Evolutionary conservation across 2,329 filamentous ascomycete genomes (phyloP).

Genomic region (Cladosporium phlei): DNA sequence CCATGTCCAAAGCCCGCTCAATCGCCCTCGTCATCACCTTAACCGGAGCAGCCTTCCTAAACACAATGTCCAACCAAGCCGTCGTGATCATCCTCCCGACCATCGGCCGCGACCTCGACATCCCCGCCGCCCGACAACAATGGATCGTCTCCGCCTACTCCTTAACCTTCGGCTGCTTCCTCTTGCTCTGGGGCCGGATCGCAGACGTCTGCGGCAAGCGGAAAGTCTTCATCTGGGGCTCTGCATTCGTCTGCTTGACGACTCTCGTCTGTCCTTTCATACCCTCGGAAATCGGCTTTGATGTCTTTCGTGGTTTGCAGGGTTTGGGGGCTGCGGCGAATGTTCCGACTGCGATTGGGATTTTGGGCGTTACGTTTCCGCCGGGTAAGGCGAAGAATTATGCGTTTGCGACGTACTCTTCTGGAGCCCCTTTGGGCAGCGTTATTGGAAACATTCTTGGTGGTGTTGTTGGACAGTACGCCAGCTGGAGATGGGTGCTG

Average conservation of each 20-base stretch:
- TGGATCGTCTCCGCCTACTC: conserved; percentile 65
- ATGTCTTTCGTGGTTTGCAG: conserved; percentile 62
- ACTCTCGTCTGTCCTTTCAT: conserved; percentile 60
- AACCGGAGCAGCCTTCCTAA: conserved; percentile 30
- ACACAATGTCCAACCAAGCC: conserved; percentile 32
- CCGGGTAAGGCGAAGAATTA: conserved; percentile 67
- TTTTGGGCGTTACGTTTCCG: conserved; percentile 62
- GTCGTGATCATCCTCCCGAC: conserved; percentile 33
- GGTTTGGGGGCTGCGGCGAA: conserved; percentile 66
- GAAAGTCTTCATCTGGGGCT: conserved; percentile 60
- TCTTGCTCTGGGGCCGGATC: conserved; percentile 63
- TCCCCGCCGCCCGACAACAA: conserved; percentile 33
- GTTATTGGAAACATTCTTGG: conserved; percentile 62
- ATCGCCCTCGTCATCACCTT: conserved; percentile 28
- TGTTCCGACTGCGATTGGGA: conserved; percentile 66
- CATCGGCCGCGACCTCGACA: conserved; percentile 28
- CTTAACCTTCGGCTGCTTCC: conserved; percentile 62
- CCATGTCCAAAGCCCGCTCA: conserved; percentile 26
- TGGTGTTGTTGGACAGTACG: conserved; percentile 59
- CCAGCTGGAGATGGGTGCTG: conserved; percentile 64
- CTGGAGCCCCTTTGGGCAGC: conserved; percentile 60
- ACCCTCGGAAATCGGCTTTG: conserved; percentile 62
- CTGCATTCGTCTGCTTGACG: conserved; percentile 57
- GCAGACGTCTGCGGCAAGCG: conserved; percentile 65
- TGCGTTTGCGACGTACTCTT: conserved; percentile 60